Conservation (phyloP, 371 early-diverging fungal genomes). For the Mortierella sp. region DNA sequence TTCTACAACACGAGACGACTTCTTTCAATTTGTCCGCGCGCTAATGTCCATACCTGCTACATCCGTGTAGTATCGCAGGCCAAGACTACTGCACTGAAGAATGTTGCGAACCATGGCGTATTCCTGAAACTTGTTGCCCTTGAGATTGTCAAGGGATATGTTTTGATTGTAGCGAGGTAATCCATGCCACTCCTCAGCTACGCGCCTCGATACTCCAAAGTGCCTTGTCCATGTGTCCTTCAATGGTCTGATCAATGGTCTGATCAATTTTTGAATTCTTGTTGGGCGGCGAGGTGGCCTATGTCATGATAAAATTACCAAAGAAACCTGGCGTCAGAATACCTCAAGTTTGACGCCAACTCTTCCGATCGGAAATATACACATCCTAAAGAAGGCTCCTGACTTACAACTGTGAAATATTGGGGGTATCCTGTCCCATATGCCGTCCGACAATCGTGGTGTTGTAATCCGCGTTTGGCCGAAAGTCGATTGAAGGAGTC, state of each 20-base stretch:
- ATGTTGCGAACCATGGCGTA: constrained; percentile 82
- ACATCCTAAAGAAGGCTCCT: background rate
- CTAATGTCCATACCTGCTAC: constrained; percentile 67
- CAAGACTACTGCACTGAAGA: constrained; percentile 73
- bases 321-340: too few relatives aligned
- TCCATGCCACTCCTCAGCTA: constrained; percentile 60
- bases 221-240: constrained; percentile 35
- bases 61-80: constrained; percentile 78
- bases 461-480: constrained; percentile 78
- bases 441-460: constrained; percentile 41
- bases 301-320: background rate
- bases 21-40: background rate
- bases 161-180: constrained; percentile 58
- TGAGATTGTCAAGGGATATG: constrained; percentile 40
- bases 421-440: constrained; percentile 32
- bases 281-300: constrained; percentile 37
- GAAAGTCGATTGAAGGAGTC: constrained; percentile 69
- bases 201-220: constrained; percentile 34
- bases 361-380: background rate
- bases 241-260: constrained; percentile 20
- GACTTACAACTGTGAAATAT: constrained; percentile 41
- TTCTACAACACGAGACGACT: background rate
- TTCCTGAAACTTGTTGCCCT: constrained; percentile 69
- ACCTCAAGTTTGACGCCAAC: background rate
- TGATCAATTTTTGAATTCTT: constrained; percentile 3